A percentile compares a stretch with the other conserved stretches of the same genome.
phyloP scores from a whole-genome alignment of 352 stramenopile genomes.

The Thraustochytrium sp. region DNA sequence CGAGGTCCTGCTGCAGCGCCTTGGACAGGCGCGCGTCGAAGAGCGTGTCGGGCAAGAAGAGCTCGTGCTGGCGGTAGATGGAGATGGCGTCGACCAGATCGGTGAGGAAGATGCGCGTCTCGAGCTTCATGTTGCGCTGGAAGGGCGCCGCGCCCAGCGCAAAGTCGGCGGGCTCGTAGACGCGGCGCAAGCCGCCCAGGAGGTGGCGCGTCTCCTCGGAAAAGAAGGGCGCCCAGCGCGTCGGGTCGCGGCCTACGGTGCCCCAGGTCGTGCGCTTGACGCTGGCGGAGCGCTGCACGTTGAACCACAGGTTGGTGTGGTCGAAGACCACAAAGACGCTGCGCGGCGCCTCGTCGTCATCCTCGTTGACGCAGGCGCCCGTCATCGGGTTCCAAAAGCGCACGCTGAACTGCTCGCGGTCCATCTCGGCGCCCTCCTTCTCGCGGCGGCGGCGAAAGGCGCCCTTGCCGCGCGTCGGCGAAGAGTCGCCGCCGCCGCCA shows the following conservation, averaged over 20 bases:
- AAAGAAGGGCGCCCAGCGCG: constrained; percentile 12
- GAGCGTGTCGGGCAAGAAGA: constrained; percentile 21
- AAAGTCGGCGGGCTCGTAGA: constrained; percentile 11
- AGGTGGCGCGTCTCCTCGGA: not conserved
- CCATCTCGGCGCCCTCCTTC: not conserved
- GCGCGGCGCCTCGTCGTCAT: not conserved
- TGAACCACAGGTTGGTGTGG: constrained; percentile 14
- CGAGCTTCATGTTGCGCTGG: not conserved
- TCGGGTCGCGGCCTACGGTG: not conserved
- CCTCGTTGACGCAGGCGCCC: not conserved
- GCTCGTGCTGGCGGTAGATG: constrained; percentile 26
- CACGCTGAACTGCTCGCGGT: not conserved
- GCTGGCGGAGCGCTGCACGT: not conserved
- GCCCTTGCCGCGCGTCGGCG: not conserved
- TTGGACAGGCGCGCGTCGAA: constrained; percentile 1
- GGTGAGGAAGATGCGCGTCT: constrained; percentile 18
- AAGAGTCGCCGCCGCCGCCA: too few species aligned
- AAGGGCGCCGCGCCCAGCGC: not conserved
- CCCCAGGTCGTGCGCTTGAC: constrained; percentile 8
- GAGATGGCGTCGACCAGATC: constrained; percentile 31
- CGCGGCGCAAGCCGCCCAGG: not conserved
- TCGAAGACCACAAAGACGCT: not conserved
- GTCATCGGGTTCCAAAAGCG: constrained; percentile 10
- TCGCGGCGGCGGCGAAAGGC: not conserved
- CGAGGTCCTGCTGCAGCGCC: not conserved